Base-by-base conservation (phyloP, 768 basidiomycete genomes). In the Amanita molliuscula region DNA sequence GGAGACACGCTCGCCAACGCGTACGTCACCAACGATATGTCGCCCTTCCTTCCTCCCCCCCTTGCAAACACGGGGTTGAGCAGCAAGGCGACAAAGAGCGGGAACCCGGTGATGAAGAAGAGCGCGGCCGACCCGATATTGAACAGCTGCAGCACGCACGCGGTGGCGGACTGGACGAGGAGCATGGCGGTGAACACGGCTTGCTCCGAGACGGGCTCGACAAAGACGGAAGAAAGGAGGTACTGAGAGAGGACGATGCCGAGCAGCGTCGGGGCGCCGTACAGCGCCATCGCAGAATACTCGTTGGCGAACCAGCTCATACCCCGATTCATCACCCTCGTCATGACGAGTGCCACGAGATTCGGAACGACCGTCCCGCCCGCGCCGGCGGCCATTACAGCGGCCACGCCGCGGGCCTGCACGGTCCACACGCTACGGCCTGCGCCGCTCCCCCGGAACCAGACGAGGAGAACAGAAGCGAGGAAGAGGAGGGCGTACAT, bases 231-330 rank as follows among this genome's bases (percentile, higher is more conserved):
- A 1, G 4, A 13, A 35, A 81, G 57, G 38, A 81, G 57, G 44
- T 80, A 65, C 62, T 91, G 89, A 0, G 78, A 78, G 10, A 73
- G 51, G 23, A 89, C 68, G 25, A 73, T 73, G 35, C 86, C 88
- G 88, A 57, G 15, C 11, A 90, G 59, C 0, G 81, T 79, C 2
- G 88, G 75, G 11, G 89, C 87, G 2, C 75, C 86, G 59, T 89
- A 98, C 18, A 96, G 64, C 18, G 74, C 59, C 7, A 94, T 54
- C 1, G 77, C 73, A 9, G 78, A 73, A 55, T 81, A 74, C 53
- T 88, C 88, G 36, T 72, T 76, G 13, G 76, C 71, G 64, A 89
- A 96, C 93, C 93, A 97, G 58, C 86, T 87, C 78, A 95, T 77
- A 0, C 78, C 74, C 63, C 78, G 84, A 6, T 77, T 73, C 18